phyloP scores from a whole-genome alignment of 2,329 filamentous ascomycete species.

The Colletotrichum plurivorum region DNA sequence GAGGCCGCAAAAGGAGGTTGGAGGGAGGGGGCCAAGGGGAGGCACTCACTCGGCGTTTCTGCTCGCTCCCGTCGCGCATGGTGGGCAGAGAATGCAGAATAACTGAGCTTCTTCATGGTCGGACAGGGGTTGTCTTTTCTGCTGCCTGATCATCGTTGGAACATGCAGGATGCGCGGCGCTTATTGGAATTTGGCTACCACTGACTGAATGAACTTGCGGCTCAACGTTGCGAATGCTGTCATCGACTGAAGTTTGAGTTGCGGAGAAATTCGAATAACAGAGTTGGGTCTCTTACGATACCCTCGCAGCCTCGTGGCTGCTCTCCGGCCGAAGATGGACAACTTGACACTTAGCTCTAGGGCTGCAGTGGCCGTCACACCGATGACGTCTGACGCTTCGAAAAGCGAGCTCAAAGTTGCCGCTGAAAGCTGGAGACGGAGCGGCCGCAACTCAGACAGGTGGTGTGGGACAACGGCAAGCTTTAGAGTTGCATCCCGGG shows the following conservation, averaged over 20 bases:
- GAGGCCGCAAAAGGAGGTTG: not conserved
- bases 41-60: conserved; percentile 65
- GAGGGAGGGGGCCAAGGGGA: not conserved
- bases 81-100: conserved; percentile 78
- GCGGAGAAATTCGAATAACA: conserved; percentile 83
- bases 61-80: conserved; percentile 68
- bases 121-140: conserved; percentile 78
- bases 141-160: conserved; percentile 72
- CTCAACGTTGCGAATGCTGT: conserved; percentile 67
- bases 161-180: conserved; percentile 65
- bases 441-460: conserved; percentile 74
- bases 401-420: conserved; percentile 66
- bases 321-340: conserved; percentile 74
- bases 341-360: conserved; percentile 75
- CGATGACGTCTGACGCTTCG: conserved; percentile 74
- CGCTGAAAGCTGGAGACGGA: conserved; percentile 68
- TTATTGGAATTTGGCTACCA: conserved; percentile 42
- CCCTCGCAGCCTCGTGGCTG: conserved; percentile 65
- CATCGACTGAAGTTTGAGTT: conserved; percentile 71
- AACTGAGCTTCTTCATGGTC: conserved; percentile 75
- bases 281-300: conserved; percentile 78
- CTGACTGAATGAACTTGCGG: conserved; percentile 57
- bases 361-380: conserved; percentile 74
- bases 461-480: conserved; percentile 74
- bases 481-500: conserved; percentile 80